A percentile compares a stretch with the other conserved stretches of the same genome.
Conservation (phyloP, 306 rosid species). For the Arachis hypogaea region DNA sequence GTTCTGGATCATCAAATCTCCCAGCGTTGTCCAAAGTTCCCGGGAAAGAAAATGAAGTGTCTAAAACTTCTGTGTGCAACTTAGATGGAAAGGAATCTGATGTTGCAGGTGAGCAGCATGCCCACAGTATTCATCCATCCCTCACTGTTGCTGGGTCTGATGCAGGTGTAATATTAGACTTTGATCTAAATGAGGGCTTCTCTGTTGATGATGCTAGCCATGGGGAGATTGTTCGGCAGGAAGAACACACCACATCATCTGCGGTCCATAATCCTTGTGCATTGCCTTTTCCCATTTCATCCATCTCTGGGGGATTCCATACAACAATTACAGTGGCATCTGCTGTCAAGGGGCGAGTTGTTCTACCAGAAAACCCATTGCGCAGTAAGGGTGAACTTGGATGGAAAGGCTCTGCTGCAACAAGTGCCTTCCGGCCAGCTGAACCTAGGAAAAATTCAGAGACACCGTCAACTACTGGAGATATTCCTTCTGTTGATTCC, state of each 20-base stretch:
- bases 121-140: conserved; percentile 33
- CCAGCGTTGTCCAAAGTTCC: conserved; percentile 32
- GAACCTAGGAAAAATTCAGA: conserved; percentile 83
- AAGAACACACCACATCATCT: conserved; percentile 54
- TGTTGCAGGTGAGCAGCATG: conserved; percentile 41
- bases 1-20: conserved; percentile 34
- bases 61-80: conserved; percentile 39
- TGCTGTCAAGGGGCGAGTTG: conserved; percentile 86
- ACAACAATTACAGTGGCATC: conserved; percentile 84
- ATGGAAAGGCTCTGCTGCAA: conserved; percentile 98
- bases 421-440: conserved; percentile 96
- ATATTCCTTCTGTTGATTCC: conserved; percentile 47
- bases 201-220: conserved; percentile 71
- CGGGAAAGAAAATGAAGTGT: conserved; percentile 37
- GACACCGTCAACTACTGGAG: conserved; percentile 36
- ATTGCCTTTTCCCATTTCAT: conserved; percentile 64
- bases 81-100: conserved; percentile 45
- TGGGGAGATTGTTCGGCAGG: conserved; percentile 59
- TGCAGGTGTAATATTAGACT: conserved; percentile 64
- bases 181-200: conserved; percentile 91
- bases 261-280: conserved; percentile 60
- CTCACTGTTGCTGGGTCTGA: conserved; percentile 46
- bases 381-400: conserved; percentile 78
- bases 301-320: conserved; percentile 67
- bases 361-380: conserved; percentile 74